A percentile compares a stretch with the other conserved stretches of the same genome.
These are phyloP conservation scores for Baeospora myosura DNA, from an alignment of 1,284 basidiomycete species.

Conservation along the genomic window DNA sequence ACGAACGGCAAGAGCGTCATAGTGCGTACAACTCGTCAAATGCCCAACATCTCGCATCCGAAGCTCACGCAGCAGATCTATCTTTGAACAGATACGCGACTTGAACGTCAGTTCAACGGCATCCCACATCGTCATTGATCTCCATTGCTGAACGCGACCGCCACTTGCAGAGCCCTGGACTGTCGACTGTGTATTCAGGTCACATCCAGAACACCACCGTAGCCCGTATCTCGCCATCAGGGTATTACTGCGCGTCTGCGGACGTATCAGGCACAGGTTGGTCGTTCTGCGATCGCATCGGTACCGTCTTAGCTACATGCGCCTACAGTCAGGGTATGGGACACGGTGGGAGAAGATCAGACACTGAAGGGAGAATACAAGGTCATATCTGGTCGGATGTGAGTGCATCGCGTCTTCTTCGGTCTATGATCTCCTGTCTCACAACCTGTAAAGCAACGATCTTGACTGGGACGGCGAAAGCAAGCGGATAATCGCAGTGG, in stretches of 20 bases:
- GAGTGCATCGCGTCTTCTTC: constrained; percentile 19
- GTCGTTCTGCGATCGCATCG: constrained; percentile 15
- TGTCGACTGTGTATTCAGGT: constrained; percentile 62
- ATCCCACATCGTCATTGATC: constrained; percentile 5
- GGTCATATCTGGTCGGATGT: constrained; percentile 80
- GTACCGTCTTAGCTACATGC: constrained; percentile 3
- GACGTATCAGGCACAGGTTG: constrained; percentile 74
- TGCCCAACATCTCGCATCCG: constrained; percentile 33
- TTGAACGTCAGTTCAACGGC: constrained; percentile 31
- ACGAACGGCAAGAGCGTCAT: constrained; percentile 82
- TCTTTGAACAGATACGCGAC: constrained; percentile 36
- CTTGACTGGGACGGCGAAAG: constrained; percentile 95
- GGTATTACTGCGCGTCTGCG: constrained; percentile 91
- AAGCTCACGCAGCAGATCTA: not conserved
- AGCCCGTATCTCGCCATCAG: constrained; percentile 88
- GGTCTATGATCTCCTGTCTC: constrained; percentile 5
- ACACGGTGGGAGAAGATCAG: constrained; percentile 84
- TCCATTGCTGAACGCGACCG: constrained; percentile 2
- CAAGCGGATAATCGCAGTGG: constrained; percentile 94
- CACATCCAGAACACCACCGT: constrained; percentile 85
- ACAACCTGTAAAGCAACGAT: constrained; percentile 60
- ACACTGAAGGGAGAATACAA: constrained; percentile 80
- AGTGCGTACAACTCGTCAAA: constrained; percentile 40
- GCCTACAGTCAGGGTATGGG: constrained; percentile 80
- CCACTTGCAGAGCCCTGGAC: constrained; percentile 43